Conservation (phyloP, 2,329 filamentous ascomycete species). For the Torrubiella hemipterigena region DNA sequence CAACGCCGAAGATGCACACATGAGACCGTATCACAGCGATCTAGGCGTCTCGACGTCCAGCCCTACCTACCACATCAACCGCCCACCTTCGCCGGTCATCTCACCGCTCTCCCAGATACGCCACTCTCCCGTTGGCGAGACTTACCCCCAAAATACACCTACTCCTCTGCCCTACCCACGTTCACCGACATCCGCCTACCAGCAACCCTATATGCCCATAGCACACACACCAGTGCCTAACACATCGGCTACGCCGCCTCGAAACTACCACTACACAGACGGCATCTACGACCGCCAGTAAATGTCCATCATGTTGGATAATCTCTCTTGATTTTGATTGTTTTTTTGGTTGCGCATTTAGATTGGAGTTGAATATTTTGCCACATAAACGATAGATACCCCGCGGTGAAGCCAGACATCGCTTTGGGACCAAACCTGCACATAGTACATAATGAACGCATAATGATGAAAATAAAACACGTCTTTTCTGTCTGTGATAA, state of each 20-base stretch:
- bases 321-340: too few relatives aligned
- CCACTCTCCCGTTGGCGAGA: slow-evolving; percentile 4
- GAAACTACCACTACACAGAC: slow-evolving; percentile 22
- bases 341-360: too few relatives aligned
- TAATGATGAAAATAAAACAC: too few relatives aligned
- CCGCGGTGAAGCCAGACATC: too few relatives aligned
- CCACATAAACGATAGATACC: too few relatives aligned
- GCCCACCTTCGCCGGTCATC: background rate
- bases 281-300: slow-evolving; percentile 21
- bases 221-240: slow-evolving; percentile 5
- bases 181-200: slow-evolving; percentile 2
- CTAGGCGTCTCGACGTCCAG: background rate
- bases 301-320: too few relatives aligned
- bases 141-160: background rate
- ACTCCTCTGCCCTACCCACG: too few relatives aligned
- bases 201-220: background rate
- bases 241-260: slow-evolving; percentile 8
- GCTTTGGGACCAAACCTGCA: too few relatives aligned
- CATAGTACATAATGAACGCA: too few relatives aligned
- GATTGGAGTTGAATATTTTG: too few relatives aligned
- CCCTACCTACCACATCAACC: background rate
- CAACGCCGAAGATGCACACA: background rate
- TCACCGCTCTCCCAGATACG: slow-evolving; percentile 3
- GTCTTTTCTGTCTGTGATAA: too few relatives aligned
- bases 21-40: background rate